Evolutionary conservation across 2,329 filamentous ascomycete species (phyloP).

Genomic region (Diaporthe amygdali): DNA sequence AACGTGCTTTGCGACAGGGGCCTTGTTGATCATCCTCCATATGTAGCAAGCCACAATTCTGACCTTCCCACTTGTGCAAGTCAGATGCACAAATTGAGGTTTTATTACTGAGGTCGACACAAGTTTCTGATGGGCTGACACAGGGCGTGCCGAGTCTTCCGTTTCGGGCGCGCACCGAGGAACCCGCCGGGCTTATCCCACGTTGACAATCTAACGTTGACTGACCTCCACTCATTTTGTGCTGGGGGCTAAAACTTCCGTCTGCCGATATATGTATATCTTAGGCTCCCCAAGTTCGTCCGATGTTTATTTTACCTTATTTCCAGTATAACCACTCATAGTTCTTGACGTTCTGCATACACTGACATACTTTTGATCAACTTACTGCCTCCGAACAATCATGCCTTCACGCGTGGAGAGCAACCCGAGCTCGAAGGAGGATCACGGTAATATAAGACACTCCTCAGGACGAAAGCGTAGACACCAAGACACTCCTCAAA

Average conservation of each 20-base stretch:
- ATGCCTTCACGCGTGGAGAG: background rate
- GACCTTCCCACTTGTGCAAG: background rate
- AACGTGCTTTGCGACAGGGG: background rate
- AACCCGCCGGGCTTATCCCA: background rate
- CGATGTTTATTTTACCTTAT: background rate
- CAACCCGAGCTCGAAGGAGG: background rate
- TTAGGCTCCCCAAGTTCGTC: background rate
- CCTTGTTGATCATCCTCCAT: background rate
- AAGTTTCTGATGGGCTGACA: background rate
- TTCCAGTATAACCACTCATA: background rate
- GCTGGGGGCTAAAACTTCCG: background rate
- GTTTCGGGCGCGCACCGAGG: conserved; percentile 1
- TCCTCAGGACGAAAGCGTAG: background rate
- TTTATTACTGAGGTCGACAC: conserved; percentile 1
- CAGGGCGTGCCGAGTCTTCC: conserved; percentile 6
- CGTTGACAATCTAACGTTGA: background rate
- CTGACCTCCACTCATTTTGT: background rate
- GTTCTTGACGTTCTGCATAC: background rate
- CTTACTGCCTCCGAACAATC: background rate
- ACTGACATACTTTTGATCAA: background rate
- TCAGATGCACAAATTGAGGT: background rate
- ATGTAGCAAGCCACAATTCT: background rate
- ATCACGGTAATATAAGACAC: background rate
- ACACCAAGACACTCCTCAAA: background rate
- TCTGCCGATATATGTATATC: background rate